phyloP scores from a whole-genome alignment of 352 stramenopile species.

The Plasmopara muralis region DNA sequence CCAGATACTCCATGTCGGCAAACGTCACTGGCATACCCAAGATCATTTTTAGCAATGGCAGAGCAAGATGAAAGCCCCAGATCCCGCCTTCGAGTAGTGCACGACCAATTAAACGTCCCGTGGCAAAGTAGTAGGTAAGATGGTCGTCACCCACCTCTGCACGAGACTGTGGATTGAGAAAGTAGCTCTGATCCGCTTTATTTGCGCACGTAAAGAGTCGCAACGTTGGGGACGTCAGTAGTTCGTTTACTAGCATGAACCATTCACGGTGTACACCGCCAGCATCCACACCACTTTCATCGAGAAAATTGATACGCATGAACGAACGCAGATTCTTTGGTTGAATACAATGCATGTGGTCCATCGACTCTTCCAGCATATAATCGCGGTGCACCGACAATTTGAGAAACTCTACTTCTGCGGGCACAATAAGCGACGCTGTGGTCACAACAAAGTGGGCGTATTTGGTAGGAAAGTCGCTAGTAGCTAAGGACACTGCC shows the following conservation, averaged over 20 bases:
- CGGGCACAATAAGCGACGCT: conserved; percentile 50
- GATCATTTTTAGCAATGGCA: conserved; percentile 97
- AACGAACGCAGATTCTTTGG: conserved; percentile 54
- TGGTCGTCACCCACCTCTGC: conserved; percentile 52
- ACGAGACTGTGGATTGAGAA: conserved; percentile 51
- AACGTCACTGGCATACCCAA: conserved; percentile 92
- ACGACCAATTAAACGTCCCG: conserved; percentile 52
- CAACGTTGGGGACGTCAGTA: conserved; percentile 36
- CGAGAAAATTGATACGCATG: conserved; percentile 84
- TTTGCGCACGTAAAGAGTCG: conserved; percentile 56
- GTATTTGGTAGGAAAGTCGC: conserved; percentile 68
- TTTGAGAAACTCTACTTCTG: conserved; percentile 61
- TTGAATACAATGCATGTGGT: conserved; percentile 55
- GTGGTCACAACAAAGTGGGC: conserved; percentile 71
- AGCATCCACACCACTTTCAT: conserved; percentile 81
- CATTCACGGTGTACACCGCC: conserved; percentile 91
- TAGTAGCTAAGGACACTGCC: conserved; percentile 27
- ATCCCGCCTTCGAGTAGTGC: conserved; percentile 84
- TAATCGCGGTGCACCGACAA: conserved; percentile 55
- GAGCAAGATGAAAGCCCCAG: conserved; percentile 89
- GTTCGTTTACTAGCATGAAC: conserved; percentile 75
- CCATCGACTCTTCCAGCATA: conserved; percentile 64
- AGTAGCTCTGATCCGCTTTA: conserved; percentile 51
- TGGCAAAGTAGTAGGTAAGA: conserved; percentile 52
- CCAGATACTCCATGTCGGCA: conserved; percentile 84